phyloP scores from a whole-genome alignment of 2,329 filamentous ascomycete genomes.

The Pseudocercospora musae region DNA sequence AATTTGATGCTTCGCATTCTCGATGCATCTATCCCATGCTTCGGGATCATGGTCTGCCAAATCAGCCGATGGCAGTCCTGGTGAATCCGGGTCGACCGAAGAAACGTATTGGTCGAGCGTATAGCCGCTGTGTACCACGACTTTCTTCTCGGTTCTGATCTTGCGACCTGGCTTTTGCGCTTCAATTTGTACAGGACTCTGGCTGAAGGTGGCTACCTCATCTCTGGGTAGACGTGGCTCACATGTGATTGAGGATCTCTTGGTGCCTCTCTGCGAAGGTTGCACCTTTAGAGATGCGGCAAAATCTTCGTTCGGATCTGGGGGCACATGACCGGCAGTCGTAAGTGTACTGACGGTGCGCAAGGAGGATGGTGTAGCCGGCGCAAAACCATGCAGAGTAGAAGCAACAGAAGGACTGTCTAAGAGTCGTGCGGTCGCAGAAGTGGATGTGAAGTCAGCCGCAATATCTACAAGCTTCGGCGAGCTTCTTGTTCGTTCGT shows the following conservation, averaged over 20 bases:
- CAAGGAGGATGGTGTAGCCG: not conserved
- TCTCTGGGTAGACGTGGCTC: not conserved
- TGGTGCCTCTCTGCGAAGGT: not conserved
- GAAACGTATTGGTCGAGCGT: not conserved
- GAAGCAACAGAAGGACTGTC: constrained; percentile 1
- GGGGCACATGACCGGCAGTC: not conserved
- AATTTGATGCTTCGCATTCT: not conserved
- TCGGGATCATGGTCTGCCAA: not conserved
- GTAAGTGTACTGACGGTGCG: not conserved
- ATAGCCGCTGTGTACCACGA: not conserved
- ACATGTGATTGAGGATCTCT: not conserved
- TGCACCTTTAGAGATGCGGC: not conserved
- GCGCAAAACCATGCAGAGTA: not conserved
- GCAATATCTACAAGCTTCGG: not conserved
- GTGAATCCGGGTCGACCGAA: not conserved
- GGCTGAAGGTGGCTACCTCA: not conserved
- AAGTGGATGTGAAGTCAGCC: not conserved
- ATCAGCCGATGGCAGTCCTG: constrained; percentile 3
- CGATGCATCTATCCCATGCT: not conserved
- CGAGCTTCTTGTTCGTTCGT: not conserved
- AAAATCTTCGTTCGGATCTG: constrained; percentile 3
- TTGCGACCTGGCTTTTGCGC: not conserved
- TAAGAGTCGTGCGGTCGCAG: not conserved
- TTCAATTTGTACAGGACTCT: not conserved
- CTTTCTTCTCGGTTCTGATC: not conserved